Conservation (phyloP, 257 asterid species). For the Capsicum rhomboideum region DNA sequence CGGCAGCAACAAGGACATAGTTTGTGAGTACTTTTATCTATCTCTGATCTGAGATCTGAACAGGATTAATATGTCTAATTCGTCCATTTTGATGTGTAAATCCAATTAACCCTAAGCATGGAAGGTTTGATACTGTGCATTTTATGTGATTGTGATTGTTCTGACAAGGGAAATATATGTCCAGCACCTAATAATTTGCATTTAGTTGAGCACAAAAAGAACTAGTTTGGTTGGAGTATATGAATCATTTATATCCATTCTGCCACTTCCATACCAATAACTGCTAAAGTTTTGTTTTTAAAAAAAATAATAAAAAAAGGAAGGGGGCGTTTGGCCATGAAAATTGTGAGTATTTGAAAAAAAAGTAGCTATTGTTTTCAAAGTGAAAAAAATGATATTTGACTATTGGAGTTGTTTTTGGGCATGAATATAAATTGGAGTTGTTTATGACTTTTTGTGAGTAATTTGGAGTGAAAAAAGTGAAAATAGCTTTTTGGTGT, state of each 20-base stretch:
- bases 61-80: background rate
- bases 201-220: background rate
- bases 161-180: background rate
- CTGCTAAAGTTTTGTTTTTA: background rate
- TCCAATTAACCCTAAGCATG: background rate
- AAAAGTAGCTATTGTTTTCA: too few species aligned
- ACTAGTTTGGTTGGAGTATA: background rate
- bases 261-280: background rate
- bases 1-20: background rate
- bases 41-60: background rate
- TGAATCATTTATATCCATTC: background rate
- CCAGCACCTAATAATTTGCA: background rate
- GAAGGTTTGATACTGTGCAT: background rate
- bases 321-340: too few species aligned
- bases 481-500: too few species aligned
- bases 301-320: background rate
- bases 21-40: background rate
- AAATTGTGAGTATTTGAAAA: too few species aligned
- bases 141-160: background rate
- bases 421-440: too few species aligned
- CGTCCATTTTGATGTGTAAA: background rate
- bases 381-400: too few species aligned
- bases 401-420: too few species aligned
- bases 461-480: too few species aligned
- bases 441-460: too few species aligned